Conservation (phyloP, 306 rosid species). For the Trichosanthes cucumerina region DNA sequence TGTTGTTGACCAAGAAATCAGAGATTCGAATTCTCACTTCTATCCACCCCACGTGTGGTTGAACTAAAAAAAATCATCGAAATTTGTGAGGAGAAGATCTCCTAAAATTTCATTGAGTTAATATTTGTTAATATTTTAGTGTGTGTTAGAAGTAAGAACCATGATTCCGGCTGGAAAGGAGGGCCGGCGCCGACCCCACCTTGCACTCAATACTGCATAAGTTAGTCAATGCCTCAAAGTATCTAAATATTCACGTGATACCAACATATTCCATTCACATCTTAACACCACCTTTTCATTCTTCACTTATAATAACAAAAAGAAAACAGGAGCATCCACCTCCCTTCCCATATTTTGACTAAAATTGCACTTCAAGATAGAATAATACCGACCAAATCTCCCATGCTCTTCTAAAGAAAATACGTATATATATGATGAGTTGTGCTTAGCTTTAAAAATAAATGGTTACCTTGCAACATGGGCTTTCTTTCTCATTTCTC, state of each 20-base stretch:
- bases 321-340: slow-evolving; percentile 7
- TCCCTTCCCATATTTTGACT: slow-evolving; percentile 6
- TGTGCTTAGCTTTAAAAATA: slow-evolving; percentile 16
- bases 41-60: not conserved
- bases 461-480: slow-evolving; percentile 4
- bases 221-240: not conserved
- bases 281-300: not conserved
- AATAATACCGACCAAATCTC: slow-evolving; percentile 35
- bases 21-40: not conserved
- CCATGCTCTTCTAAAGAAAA: slow-evolving; percentile 9
- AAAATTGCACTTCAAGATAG: slow-evolving; percentile 9
- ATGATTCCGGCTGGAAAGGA: slow-evolving; percentile 18
- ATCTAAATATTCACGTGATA: slow-evolving; percentile 1
- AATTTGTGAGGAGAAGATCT: not conserved
- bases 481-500: slow-evolving; percentile 5
- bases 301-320: not conserved
- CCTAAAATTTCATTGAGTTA: not conserved
- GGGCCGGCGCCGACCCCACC: slow-evolving; percentile 71
- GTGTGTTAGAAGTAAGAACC: slow-evolving; percentile 7
- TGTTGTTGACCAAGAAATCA: not conserved
- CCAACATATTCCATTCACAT: not conserved
- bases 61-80: not conserved
- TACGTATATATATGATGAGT: slow-evolving; percentile 16
- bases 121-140: not conserved
- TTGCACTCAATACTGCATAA: not conserved